Evolutionary conservation across 495 filamentous ascomycete genomes (phyloP).

Genomic region (Pyrenopolyporus hunteri): DNA sequence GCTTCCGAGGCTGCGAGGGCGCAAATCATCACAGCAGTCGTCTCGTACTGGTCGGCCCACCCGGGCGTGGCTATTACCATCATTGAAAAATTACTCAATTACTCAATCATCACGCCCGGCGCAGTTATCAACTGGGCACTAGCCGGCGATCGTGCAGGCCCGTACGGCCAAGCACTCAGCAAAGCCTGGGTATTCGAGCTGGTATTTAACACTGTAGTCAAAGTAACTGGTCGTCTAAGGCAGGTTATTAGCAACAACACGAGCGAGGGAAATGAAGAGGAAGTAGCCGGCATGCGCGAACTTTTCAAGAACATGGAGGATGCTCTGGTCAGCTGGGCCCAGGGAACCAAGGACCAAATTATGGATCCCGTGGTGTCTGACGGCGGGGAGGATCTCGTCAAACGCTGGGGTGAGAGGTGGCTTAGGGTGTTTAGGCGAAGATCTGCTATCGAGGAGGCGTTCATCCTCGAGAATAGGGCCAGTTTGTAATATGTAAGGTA

Average conservation of each 20-base stretch:
- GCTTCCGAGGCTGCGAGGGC: slow-evolving; percentile 72
- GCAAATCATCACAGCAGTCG: slow-evolving; percentile 89
- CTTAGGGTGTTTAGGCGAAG: slow-evolving; percentile 81
- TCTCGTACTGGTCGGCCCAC: slow-evolving; percentile 92
- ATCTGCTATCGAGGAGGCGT: slow-evolving; percentile 81
- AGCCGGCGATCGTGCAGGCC: slow-evolving; percentile 54
- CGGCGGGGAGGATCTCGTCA: slow-evolving; percentile 67
- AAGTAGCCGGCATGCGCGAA: slow-evolving; percentile 67
- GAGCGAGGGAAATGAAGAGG: slow-evolving; percentile 39
- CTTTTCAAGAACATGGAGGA: slow-evolving; percentile 86
- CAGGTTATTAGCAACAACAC: slow-evolving; percentile 69
- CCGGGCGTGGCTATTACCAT: slow-evolving; percentile 92
- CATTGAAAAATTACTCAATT: slow-evolving; percentile 96
- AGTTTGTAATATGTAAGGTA: slow-evolving; percentile 16
- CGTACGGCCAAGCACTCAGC: slow-evolving; percentile 70
- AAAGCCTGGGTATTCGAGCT: slow-evolving; percentile 85
- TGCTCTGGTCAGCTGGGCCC: slow-evolving; percentile 72
- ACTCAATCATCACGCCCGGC: slow-evolving; percentile 84
- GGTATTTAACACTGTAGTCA: slow-evolving; percentile 82
- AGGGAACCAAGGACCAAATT: slow-evolving; percentile 73
- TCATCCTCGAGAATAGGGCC: slow-evolving; percentile 49
- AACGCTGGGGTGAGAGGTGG: slow-evolving; percentile 86
- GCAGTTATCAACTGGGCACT: slow-evolving; percentile 90
- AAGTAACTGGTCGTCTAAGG: slow-evolving; percentile 88
- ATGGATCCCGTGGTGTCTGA: slow-evolving; percentile 57